Percentiles rank a stretch among this genome's conserved stretches.
Conservation (phyloP, 495 filamentous ascomycete species). For the Glarea lozoyensis region DNA sequence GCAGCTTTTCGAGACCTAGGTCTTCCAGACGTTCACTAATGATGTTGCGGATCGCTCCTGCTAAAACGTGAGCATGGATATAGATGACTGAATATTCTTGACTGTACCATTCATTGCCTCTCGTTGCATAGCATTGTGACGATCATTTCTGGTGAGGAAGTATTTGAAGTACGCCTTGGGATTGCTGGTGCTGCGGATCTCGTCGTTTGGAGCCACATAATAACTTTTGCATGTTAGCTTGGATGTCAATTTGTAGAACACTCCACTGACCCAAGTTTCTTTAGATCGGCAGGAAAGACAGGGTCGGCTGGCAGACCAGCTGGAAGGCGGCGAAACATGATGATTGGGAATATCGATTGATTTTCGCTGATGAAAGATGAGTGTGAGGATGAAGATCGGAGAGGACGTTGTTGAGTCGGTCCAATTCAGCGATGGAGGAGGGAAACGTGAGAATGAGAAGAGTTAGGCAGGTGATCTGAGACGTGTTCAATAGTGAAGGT, state of each 20-base stretch:
- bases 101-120: slow-evolving; percentile 60
- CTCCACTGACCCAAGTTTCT: slow-evolving; percentile 53
- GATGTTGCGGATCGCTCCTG: slow-evolving; percentile 54
- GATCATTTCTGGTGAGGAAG: slow-evolving; percentile 59
- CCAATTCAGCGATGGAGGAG: too few species aligned
- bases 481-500: too few species aligned
- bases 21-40: slow-evolving; percentile 50
- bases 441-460: too few species aligned
- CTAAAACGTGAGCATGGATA: slow-evolving; percentile 6
- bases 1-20: slow-evolving; percentile 44
- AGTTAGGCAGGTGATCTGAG: too few species aligned
- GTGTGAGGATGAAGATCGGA: background rate
- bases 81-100: background rate
- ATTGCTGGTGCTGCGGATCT: slow-evolving; percentile 58
- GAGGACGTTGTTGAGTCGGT: too few species aligned
- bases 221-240: slow-evolving; percentile 40
- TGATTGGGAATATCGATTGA: background rate
- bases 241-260: background rate
- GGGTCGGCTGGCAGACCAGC: slow-evolving; percentile 63
- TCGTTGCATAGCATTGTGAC: slow-evolving; percentile 60
- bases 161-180: slow-evolving; percentile 62
- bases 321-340: slow-evolving; percentile 62
- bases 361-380: background rate
- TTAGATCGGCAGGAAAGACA: slow-evolving; percentile 50
- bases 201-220: slow-evolving; percentile 56